Percentiles rank a stretch among this genome's conserved stretches.
Conservation (phyloP, 495 filamentous ascomycete genomes). For the Hapsidospora chrysogenum region DNA sequence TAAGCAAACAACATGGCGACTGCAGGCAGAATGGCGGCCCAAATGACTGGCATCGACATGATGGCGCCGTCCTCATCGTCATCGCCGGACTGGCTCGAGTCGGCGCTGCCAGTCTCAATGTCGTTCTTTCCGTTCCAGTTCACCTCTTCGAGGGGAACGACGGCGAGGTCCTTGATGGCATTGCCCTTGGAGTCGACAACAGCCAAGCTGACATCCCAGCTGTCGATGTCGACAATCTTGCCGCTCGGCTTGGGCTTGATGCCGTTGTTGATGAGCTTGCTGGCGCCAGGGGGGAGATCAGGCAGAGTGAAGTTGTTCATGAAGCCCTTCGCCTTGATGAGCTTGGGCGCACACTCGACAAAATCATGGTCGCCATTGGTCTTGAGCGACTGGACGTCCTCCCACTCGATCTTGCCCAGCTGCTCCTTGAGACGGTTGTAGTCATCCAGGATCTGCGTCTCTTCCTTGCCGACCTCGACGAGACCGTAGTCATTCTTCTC, state of each 20-base stretch:
- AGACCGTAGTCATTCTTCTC: slow-evolving; percentile 62
- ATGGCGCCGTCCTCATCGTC: slow-evolving; percentile 1
- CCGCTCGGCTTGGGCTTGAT: slow-evolving; percentile 22
- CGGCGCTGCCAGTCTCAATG: neutral
- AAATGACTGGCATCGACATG: neutral
- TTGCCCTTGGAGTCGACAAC: slow-evolving; percentile 23
- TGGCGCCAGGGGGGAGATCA: slow-evolving; percentile 20
- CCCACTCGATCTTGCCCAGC: slow-evolving; percentile 57
- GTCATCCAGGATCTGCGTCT: slow-evolving; percentile 47
- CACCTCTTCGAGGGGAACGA: slow-evolving; percentile 23
- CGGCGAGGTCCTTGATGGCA: slow-evolving; percentile 16
- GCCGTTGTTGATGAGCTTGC: slow-evolving; percentile 37
- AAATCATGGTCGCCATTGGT: slow-evolving; percentile 31
- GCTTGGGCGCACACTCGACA: slow-evolving; percentile 37
- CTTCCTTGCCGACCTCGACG: slow-evolving; percentile 49
- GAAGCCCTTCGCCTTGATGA: slow-evolving; percentile 51
- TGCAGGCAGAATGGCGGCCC: neutral
- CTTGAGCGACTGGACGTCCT: slow-evolving; percentile 35
- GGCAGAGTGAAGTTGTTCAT: slow-evolving; percentile 64
- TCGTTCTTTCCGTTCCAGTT: slow-evolving; percentile 11
- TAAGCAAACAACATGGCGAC: slow-evolving; percentile 2
- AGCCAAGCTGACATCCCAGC: slow-evolving; percentile 21
- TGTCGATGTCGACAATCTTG: slow-evolving; percentile 21
- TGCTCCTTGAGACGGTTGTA: slow-evolving; percentile 61
- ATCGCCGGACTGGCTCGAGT: neutral